A percentile compares a stretch with the other conserved stretches of the same genome.
phyloP scores from a whole-genome alignment of 139 green algal genomes.

The Trebouxia sp. region DNA sequence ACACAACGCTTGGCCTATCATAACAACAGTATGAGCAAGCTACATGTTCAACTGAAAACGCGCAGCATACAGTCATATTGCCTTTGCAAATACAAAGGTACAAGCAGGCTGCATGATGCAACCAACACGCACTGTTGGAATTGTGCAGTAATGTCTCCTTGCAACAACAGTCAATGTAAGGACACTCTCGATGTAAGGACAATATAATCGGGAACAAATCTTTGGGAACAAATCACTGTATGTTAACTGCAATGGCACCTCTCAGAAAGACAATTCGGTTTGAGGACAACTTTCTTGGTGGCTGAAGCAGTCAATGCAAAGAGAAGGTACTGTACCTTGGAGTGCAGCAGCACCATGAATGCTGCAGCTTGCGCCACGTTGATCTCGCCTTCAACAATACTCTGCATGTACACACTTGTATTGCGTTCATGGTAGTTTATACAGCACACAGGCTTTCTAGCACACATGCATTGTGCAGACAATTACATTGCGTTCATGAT shows the following conservation, averaged over 20 bases:
- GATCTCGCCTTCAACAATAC: slow-evolving; percentile 11
- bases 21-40: background rate
- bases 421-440: too few relatives aligned
- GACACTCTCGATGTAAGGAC: too few relatives aligned
- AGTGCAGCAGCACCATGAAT: slow-evolving; percentile 93
- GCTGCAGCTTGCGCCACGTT: slow-evolving; percentile 73
- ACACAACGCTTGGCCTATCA: too few relatives aligned
- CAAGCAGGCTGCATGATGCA: background rate
- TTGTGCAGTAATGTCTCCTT: too few relatives aligned
- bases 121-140: background rate
- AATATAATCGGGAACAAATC: too few relatives aligned
- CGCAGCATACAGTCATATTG: background rate
- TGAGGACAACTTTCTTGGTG: background rate
- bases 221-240: too few relatives aligned
- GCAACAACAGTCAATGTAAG: too few relatives aligned
- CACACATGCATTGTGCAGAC: too few relatives aligned
- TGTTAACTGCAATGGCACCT: too few relatives aligned
- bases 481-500: too few relatives aligned
- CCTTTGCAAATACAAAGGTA: background rate
- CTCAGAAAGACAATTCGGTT: background rate
- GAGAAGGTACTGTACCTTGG: slow-evolving; percentile 75
- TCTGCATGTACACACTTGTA: too few relatives aligned
- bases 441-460: too few relatives aligned
- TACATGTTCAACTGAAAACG: background rate
- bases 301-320: background rate